phyloP scores from a whole-genome alignment of 2,329 filamentous ascomycete species.

The Balansia obtecta region DNA sequence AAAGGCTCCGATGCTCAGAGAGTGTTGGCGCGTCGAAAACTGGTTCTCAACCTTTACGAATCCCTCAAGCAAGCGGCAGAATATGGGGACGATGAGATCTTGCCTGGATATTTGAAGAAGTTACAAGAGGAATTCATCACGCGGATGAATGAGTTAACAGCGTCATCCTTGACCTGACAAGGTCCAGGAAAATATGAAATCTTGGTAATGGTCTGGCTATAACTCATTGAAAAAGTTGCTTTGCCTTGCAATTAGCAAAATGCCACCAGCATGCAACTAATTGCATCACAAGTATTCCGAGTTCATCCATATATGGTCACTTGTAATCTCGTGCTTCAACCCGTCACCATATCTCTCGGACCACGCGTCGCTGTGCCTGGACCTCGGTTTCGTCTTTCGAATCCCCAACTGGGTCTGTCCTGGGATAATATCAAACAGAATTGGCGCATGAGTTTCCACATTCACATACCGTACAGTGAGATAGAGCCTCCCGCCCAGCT shows the following conservation, averaged over 20 bases:
- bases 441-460: too few relatives aligned
- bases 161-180: constrained; percentile 19
- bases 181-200: constrained; percentile 20
- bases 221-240: background rate
- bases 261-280: background rate
- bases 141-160: constrained; percentile 56
- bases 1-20: constrained; percentile 45
- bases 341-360: constrained; percentile 60
- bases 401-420: constrained; percentile 48
- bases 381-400: constrained; percentile 47
- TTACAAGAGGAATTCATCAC: constrained; percentile 60
- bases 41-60: constrained; percentile 62
- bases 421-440: background rate
- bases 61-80: constrained; percentile 56
- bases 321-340: constrained; percentile 54
- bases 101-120: constrained; percentile 27
- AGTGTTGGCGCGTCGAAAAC: constrained; percentile 51
- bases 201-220: background rate
- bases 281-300: background rate
- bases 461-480: constrained; percentile 48
- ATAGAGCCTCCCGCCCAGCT: constrained; percentile 56
- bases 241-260: background rate
- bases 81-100: constrained; percentile 46
- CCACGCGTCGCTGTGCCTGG: constrained; percentile 55
- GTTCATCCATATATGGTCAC: constrained; percentile 30